These are phyloP conservation scores for Boletus sp. DNA, from an alignment of 1,284 basidiomycete species.

Conservation along the genomic window DNA sequence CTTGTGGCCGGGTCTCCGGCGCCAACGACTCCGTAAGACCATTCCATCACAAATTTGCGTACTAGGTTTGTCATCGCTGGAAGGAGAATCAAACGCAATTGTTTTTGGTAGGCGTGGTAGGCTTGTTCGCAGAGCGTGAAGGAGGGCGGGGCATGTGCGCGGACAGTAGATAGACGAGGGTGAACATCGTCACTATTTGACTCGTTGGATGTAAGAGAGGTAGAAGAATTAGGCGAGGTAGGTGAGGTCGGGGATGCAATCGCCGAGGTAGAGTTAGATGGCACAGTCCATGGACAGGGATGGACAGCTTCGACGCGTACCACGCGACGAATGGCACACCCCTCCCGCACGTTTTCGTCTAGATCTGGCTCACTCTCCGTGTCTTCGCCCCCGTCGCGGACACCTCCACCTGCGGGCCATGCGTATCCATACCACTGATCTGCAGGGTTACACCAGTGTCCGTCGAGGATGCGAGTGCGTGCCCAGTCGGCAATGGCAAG, in stretches of 20 bases:
- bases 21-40: slow-evolving; percentile 38
- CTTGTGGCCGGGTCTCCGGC: slow-evolving; percentile 45
- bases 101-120: slow-evolving; percentile 56
- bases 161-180: slow-evolving; percentile 50
- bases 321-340: slow-evolving; percentile 36
- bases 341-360: slow-evolving; percentile 29
- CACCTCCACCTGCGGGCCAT: slow-evolving; percentile 43
- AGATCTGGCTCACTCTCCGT: slow-evolving; percentile 36
- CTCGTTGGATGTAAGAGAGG: slow-evolving; percentile 22
- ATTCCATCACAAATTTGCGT: slow-evolving; percentile 63
- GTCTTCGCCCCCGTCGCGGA: slow-evolving; percentile 37
- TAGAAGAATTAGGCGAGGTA: slow-evolving; percentile 21
- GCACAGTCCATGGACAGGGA: slow-evolving; percentile 65
- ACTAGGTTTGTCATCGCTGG: slow-evolving; percentile 72
- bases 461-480: slow-evolving; percentile 68
- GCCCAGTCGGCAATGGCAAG: slow-evolving; percentile 76
- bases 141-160: slow-evolving; percentile 56
- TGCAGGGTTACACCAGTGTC: slow-evolving; percentile 71
- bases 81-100: slow-evolving; percentile 58
- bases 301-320: slow-evolving; percentile 56
- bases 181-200: slow-evolving; percentile 44
- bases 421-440: slow-evolving; percentile 61
- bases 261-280: slow-evolving; percentile 21
- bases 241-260: slow-evolving; percentile 22
- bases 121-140: slow-evolving; percentile 60